Conservation (phyloP, 75 land plant species). For the Pinus tabuliformis region DNA sequence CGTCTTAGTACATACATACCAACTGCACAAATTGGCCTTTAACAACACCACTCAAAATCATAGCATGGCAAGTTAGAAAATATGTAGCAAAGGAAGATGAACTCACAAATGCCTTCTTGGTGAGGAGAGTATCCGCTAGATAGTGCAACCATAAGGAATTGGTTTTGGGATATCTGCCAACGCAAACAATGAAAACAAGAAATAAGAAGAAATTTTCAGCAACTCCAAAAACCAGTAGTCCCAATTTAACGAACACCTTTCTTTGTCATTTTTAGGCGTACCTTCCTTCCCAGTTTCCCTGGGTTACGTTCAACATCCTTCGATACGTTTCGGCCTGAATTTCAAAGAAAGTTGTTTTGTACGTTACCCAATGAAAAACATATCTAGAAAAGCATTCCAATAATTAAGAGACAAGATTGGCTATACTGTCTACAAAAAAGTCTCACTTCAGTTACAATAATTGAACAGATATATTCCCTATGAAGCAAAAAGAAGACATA, state of each 20-base stretch:
- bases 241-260: not conserved
- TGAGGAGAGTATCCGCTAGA: constrained; percentile 74
- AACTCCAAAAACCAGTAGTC: not conserved
- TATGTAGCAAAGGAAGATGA: not conserved
- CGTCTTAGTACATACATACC: not conserved
- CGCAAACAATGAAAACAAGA: not conserved
- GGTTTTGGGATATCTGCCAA: constrained; percentile 73
- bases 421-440: too few relatives aligned
- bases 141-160: constrained; percentile 90
- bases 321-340: constrained; percentile 90
- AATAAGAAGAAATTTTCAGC: not conserved
- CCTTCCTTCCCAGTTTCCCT: constrained; percentile 93
- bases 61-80: not conserved
- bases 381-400: too few relatives aligned
- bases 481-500: too few relatives aligned
- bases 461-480: too few relatives aligned
- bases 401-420: too few relatives aligned
- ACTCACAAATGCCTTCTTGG: constrained; percentile 94
- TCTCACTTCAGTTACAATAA: too few relatives aligned
- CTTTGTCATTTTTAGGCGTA: constrained; percentile 5
- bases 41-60: not conserved
- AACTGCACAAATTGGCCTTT: constrained; percentile 2
- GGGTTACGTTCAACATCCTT: constrained; percentile 72
- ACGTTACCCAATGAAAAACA: not conserved
- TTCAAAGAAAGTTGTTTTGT: not conserved